Evolutionary conservation across 2,329 filamentous ascomycete genomes (phyloP), one percentile per base, ranked within the genome.

Genomic region (Aureobasidium sp.): DNA sequence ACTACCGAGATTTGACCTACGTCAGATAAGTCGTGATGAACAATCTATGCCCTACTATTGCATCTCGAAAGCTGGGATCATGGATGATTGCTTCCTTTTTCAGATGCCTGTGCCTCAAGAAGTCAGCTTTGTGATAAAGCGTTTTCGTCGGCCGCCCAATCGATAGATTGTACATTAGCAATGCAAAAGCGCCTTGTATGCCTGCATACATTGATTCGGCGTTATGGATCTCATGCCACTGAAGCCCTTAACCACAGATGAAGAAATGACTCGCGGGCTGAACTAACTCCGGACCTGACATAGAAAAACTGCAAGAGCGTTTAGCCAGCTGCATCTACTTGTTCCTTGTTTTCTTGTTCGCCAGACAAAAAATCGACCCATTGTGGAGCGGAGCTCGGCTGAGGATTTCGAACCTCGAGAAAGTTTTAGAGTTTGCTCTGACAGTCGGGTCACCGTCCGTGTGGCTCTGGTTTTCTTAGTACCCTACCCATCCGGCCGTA

Each of bases 1-100:
- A 39, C 20, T 53, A n/a, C 49, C 34, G 49, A 53, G 22, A 53
- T 53, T 53, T 53, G 49, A 20, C 34, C 36, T 55, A 55, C 51
- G 37, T 41, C 51, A 53, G 49, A 17, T 41, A 22, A 15, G 2
- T 34, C 22, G 51, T 53, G 51, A 55, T 42, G 51, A 20, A 42
- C 22, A 8, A 14, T 29, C 31, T 55, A 29, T 36, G 37, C 37
- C 14, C 25, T 55, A 39, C 7, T 29, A 34, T 41, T 29, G 36
- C 37, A 11, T 42, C 51, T 34, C 49, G n/a, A 27, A 42, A 20
- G 20, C 31, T 29, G 15, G 25, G 37, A 42, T 22, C 17, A 55
- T 42, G 37, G 51, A 55, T 31, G 51, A 41, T 42, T 31, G 20
- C 22, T 55, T 55, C 51, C 25, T 8, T 15, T 55, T 52, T 39